Evolutionary conservation across 257 asterid species (phyloP), one percentile per base, ranked within the genome.

Genomic region (Eustoma russellianum): DNA sequence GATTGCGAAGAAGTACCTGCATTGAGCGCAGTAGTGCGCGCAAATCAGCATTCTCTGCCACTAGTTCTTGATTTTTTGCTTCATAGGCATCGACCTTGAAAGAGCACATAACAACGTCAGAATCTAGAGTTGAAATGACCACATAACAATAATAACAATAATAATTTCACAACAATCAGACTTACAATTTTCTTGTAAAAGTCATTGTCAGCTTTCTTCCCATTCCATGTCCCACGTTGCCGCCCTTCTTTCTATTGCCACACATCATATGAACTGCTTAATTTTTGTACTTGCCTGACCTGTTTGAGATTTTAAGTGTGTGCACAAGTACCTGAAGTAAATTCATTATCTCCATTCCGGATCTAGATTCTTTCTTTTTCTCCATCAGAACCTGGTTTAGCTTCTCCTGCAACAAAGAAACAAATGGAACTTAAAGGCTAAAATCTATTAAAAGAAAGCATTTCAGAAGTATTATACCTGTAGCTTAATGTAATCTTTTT

Each of bases 261-360:
- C 33, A 63, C 35, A 52, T 45, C 53, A 51, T 35, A n/a, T 59
- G 46, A 43, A 50, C 55, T 65, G 40, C 61, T 33, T 3, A 38
- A 7, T 38, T 38, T 8, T 38, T 7, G 9, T 7, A 8, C 12
- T 11, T 10, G 12, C 9, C 2, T 7, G 43, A 38, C 7, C 43
- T 11, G 43, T 38, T 38, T 38, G 12, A 38, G 43, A 38, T 7
- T 61, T 12, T 28, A 18, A 9, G n/a, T 35, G 43, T 48, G 18
- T 11, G 12, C 48, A 50, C 53, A 53, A 41, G 65, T 56, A 85
- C 97, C 97, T 88, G 98, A 43, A 92, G 77, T 66, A 87, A 79
- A 77, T 82, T 92, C 98, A 92, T 88, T 46, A 92, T 88, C 70
- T 92, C 98, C 90, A 92, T 88, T 79, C 97, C 97, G 5, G 97